Conservation (phyloP, 352 stramenopile genomes). For the Phytophthora syringae region DNA sequence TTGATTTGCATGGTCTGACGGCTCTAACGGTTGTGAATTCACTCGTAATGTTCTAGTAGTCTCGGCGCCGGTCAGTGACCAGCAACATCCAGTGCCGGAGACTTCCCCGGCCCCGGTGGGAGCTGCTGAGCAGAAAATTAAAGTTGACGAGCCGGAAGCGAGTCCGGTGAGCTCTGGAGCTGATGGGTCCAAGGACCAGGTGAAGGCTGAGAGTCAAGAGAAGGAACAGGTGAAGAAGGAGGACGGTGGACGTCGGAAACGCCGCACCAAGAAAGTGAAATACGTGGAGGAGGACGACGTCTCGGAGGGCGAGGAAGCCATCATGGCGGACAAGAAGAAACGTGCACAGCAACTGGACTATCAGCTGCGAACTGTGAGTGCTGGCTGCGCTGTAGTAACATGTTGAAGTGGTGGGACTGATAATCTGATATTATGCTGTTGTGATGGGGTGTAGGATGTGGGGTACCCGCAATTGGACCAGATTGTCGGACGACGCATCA, state of each 20-base stretch:
- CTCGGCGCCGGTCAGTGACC: background rate
- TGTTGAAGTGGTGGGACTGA: background rate
- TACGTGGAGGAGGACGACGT: constrained; percentile 79
- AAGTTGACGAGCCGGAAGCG: constrained; percentile 10
- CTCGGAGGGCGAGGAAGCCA: constrained; percentile 69
- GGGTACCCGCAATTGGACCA: constrained; percentile 79
- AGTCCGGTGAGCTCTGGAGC: constrained; percentile 5
- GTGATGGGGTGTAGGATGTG: constrained; percentile 47
- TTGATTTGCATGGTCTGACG: background rate
- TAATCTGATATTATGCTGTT: constrained; percentile 6
- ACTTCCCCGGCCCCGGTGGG: background rate
- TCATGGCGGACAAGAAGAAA: constrained; percentile 69
- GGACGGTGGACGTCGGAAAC: constrained; percentile 39
- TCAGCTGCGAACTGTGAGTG: constrained; percentile 56
- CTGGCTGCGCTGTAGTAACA: background rate
- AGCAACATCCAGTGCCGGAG: constrained; percentile 2
- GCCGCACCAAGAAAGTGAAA: constrained; percentile 70
- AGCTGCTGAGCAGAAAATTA: background rate
- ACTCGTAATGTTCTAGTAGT: background rate
- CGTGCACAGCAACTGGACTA: constrained; percentile 83
- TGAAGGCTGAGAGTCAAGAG: constrained; percentile 9
- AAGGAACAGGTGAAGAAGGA: constrained; percentile 11
- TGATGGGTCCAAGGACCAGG: background rate
- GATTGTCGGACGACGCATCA: constrained; percentile 86
- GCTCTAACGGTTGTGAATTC: background rate